Evolutionary conservation across 495 filamentous ascomycete species (phyloP).

Genomic region (Platismatia glauca): DNA sequence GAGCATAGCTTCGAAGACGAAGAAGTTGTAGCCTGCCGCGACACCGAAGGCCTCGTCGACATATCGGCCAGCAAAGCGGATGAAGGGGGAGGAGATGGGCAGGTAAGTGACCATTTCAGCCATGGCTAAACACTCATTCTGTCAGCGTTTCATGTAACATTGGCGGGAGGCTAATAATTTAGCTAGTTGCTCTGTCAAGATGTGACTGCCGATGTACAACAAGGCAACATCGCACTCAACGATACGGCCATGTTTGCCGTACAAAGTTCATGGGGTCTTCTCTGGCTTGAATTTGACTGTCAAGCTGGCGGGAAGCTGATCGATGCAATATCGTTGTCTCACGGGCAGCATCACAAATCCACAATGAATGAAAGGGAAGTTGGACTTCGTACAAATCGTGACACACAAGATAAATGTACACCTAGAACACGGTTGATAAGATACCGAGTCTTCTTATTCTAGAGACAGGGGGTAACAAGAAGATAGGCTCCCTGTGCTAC

Average conservation of each 20-base stretch:
- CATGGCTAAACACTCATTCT: constrained; percentile 37
- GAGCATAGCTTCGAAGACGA: constrained; percentile 45
- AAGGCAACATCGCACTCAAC: neutral
- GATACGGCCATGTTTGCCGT: neutral
- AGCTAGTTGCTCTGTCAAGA: neutral
- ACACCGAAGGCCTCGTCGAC: constrained; percentile 61
- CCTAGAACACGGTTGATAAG: constrained; percentile 32
- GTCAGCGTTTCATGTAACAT: neutral
- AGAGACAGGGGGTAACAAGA: neutral
- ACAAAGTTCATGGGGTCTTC: neutral
- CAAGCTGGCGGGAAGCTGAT: neutral
- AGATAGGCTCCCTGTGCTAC: neutral
- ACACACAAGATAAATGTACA: constrained; percentile 61
- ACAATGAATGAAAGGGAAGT: neutral
- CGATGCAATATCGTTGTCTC: neutral
- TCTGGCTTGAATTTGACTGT: neutral
- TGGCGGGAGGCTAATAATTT: neutral
- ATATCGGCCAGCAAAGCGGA: constrained; percentile 71
- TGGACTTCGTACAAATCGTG: constrained; percentile 40
- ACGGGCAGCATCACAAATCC: neutral
- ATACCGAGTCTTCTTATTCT: neutral
- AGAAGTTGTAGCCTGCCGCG: constrained; percentile 63
- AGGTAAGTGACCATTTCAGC: constrained; percentile 79
- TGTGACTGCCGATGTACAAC: neutral
- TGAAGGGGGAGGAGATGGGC: constrained; percentile 73